Percentiles rank a stretch among this genome's conserved stretches.
Conservation (phyloP, 2,329 filamentous ascomycete species). For the Cladosporium sp. region DNA sequence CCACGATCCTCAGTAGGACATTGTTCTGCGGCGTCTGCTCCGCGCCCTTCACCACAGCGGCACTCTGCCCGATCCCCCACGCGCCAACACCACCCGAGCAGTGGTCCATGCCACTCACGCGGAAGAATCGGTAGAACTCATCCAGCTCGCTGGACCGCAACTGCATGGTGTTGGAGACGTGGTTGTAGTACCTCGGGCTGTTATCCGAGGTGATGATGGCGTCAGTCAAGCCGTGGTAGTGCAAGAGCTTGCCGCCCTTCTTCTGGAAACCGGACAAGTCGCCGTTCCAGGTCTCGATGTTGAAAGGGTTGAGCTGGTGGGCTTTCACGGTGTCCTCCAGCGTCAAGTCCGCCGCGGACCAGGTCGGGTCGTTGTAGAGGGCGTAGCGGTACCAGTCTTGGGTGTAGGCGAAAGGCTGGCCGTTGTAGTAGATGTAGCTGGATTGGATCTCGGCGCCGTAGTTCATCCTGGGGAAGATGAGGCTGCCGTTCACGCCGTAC, state of each 20-base stretch:
- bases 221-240: conserved; percentile 35
- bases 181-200: conserved; percentile 48
- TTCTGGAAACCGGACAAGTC: conserved; percentile 42
- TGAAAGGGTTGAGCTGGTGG: conserved; percentile 36
- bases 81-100: conserved; percentile 49
- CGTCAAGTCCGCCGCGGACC: conserved; percentile 41
- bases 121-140: conserved; percentile 57
- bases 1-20: conserved; percentile 48
- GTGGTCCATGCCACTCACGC: conserved; percentile 53
- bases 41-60: conserved; percentile 22
- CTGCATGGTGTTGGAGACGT: conserved; percentile 48
- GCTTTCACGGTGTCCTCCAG: conserved; percentile 40
- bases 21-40: conserved; percentile 40
- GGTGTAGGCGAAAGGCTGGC: conserved; percentile 44
- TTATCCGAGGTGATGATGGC: conserved; percentile 45
- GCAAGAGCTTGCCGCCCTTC: conserved; percentile 48
- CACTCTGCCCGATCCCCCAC: conserved; percentile 41
- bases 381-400: conserved; percentile 52
- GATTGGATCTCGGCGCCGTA: conserved; percentile 47
- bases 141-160: conserved; percentile 45
- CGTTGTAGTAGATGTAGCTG: conserved; percentile 39
- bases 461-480: conserved; percentile 53
- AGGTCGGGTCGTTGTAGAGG: conserved; percentile 47
- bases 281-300: conserved; percentile 44
- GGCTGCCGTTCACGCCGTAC: conserved; percentile 41